phyloP scores from a whole-genome alignment of 225 moss, liverwort and hornwort species.

The Polytrichum commune region DNA sequence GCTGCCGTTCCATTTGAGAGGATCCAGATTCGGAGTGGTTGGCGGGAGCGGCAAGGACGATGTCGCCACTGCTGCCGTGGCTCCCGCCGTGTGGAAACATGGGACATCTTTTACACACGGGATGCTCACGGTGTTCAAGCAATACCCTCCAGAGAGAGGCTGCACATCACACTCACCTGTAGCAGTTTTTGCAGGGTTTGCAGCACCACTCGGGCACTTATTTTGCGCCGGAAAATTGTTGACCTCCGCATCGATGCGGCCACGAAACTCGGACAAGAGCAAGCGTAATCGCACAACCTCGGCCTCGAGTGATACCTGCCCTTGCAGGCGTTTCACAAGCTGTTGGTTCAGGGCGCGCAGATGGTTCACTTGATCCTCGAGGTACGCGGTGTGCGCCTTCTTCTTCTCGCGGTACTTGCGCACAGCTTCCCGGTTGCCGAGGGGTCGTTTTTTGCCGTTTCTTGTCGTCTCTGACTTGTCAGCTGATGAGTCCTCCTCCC shows the following conservation, averaged over 20 bases:
- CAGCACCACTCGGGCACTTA: constrained; percentile 22
- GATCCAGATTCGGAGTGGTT: constrained; percentile 26
- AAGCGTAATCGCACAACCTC: constrained; percentile 73
- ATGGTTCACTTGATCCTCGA: constrained; percentile 77
- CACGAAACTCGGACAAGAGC: constrained; percentile 62
- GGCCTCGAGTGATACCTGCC: constrained; percentile 60
- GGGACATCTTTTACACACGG: constrained; percentile 59
- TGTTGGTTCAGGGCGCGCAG: constrained; percentile 72
- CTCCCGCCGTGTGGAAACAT: constrained; percentile 38
- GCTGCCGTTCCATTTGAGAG: constrained; percentile 33
- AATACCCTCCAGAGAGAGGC: constrained; percentile 35
- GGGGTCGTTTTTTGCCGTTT: constrained; percentile 74
- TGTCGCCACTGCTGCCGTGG: not conserved
- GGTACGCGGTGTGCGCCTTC: constrained; percentile 89
- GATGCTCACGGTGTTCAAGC: constrained; percentile 33
- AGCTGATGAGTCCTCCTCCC: constrained; percentile 48
- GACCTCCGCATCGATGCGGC: constrained; percentile 66
- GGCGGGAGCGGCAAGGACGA: constrained; percentile 22
- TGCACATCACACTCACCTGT: constrained; percentile 34
- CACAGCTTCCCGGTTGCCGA: constrained; percentile 94
- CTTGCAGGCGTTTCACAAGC: constrained; percentile 87
- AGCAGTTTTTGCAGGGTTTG: constrained; percentile 1
- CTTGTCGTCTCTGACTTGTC: constrained; percentile 35
- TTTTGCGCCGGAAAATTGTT: constrained; percentile 19
- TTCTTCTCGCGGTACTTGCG: constrained; percentile 99